These are phyloP conservation scores for Paecilomyces fulvus DNA, from an alignment of 2,329 filamentous ascomycete species.

Conservation along the genomic window DNA sequence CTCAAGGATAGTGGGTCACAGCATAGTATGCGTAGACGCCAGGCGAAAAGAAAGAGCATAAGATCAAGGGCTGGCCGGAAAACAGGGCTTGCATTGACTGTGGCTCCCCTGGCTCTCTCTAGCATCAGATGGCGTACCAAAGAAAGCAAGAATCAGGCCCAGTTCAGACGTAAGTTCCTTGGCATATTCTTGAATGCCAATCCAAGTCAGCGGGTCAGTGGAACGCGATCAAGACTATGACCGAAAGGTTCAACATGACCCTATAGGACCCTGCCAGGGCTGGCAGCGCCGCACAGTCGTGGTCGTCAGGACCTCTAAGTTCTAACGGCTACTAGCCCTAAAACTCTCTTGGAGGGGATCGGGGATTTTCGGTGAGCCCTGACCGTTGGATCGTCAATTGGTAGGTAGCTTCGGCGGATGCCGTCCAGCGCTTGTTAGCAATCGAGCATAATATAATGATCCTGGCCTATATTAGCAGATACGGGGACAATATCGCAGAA, in stretches of 20 bases:
- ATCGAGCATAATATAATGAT: slow-evolving; percentile 1
- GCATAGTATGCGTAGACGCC: neutral
- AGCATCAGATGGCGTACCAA: neutral
- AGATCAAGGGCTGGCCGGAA: neutral
- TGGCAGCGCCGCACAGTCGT: neutral
- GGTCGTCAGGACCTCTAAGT: neutral
- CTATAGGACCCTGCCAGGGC: neutral
- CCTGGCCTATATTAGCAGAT: slow-evolving; percentile 1
- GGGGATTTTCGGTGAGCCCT: neutral
- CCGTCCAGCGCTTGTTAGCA: neutral
- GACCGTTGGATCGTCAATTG: slow-evolving; percentile 8
- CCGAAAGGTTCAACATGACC: neutral
- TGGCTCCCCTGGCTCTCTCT: neutral
- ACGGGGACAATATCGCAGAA: neutral
- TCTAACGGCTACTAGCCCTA: neutral
- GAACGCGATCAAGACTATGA: neutral
- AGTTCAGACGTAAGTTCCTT: neutral
- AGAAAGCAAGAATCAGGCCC: neutral
- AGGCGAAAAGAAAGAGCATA: neutral
- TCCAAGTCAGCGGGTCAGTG: neutral
- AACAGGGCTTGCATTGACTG: neutral
- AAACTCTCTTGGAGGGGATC: neutral
- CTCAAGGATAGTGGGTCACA: neutral
- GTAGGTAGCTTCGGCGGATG: neutral
- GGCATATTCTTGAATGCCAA: neutral